Base-by-base conservation (phyloP, 441 rosid genomes). In the Manihot esculenta region DNA sequence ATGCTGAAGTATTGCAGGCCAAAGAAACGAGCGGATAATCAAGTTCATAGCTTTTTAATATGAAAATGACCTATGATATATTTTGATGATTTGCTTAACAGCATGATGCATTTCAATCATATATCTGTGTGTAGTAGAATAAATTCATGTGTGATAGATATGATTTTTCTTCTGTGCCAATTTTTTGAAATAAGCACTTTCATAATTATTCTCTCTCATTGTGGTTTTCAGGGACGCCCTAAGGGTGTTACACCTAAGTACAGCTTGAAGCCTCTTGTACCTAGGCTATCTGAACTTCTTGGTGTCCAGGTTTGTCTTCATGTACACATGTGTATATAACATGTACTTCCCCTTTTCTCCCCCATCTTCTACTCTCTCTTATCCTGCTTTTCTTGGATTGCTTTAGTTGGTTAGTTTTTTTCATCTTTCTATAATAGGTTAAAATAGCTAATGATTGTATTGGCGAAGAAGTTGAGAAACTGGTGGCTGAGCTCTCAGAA, bases 231-330 rank as follows among this genome's bases (percentile, higher is more conserved):
- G 99, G 99, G 99, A 6, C 93, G 98, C 20, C 98, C 99, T 0
- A 93, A 91, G 85, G 99, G 99, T 76, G 95, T 91, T 26, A 93
- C 96, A 4, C 97, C 98, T n/a, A 95, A 95, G 65, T 93, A 77
- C 89, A 95, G 99, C 78, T 83, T 95, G 84, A 87, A 85, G 85
- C 99, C 99, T 78, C 95, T 95, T 56, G 98, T 89, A 47, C 97
- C 95, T 1, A 87, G 98, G 73, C 84, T 95, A 64, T 90, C 98
- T 78, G 88, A 93, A 72, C 97, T 91, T 70, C 97, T 95, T 75
- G 99, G 95, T 57, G 70, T 85, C 13, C 84, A 90, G 94, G 99
- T 90, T 67, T 66, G 78, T 74, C 27, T 35, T 35, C 23, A 17
- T 62, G 4, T 30, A 30, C 4, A 30, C 4, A 30, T 30, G 4